phyloP scores from a whole-genome alignment of 129 eudicot genomes.

The Flaveria brownii region DNA sequence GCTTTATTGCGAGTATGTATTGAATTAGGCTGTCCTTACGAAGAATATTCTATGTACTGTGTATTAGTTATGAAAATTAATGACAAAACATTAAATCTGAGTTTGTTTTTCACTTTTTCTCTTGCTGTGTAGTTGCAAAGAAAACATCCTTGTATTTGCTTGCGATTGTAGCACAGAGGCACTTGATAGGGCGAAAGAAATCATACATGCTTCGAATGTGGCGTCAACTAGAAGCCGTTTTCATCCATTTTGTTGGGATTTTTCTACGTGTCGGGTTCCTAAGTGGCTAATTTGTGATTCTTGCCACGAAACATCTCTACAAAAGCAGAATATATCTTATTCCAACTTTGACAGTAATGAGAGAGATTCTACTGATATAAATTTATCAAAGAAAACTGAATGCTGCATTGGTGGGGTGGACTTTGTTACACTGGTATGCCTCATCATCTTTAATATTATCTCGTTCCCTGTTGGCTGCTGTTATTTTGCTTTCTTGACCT shows the following conservation, averaged over 20 bases:
- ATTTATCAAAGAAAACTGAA: too few species aligned
- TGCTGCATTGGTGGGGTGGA: constrained; percentile 87
- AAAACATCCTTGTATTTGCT: constrained; percentile 56
- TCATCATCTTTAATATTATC: not conserved
- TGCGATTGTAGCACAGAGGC: constrained; percentile 95
- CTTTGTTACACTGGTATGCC: constrained; percentile 72
- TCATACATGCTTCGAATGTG: constrained; percentile 42
- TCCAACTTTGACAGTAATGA: too few species aligned
- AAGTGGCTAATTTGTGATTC: constrained; percentile 73
- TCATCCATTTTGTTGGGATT: constrained; percentile 70
- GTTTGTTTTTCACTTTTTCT: not conserved
- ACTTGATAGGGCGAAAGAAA: constrained; percentile 72
- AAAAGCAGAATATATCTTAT: constrained; percentile 13
- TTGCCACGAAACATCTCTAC: constrained; percentile 40
- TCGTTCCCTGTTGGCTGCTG: not conserved
- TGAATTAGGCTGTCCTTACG: not conserved
- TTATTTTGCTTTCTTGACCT: constrained; percentile 2
- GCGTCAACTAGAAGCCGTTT: constrained; percentile 48
- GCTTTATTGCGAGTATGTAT: not conserved
- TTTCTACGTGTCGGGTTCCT: constrained; percentile 59
- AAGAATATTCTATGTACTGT: not conserved
- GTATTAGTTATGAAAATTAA: not conserved
- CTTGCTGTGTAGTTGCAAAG: constrained; percentile 48
- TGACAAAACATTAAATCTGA: not conserved
- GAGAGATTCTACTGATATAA: too few species aligned